A percentile compares a stretch with the other conserved stretches of the same genome.
Evolutionary conservation across 208 protist genomes (phyloP).

Genomic region (Leishmania mexicana): DNA sequence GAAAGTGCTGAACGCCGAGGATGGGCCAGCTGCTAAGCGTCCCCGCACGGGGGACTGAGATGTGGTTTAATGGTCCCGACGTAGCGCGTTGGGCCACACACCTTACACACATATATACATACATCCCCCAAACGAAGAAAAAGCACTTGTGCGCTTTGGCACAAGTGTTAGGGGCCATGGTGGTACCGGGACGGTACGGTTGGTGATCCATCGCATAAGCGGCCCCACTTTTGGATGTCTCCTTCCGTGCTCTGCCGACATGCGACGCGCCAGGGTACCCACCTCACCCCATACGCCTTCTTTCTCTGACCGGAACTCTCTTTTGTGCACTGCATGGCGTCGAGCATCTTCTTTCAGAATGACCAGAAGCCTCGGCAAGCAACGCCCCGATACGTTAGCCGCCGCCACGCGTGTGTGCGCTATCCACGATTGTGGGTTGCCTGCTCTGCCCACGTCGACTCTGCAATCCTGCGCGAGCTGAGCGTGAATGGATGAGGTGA

Average conservation of each 20-base stretch:
- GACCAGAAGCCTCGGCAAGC: background rate
- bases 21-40: constrained; percentile 9
- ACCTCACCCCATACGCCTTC: background rate
- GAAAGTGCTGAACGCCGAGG: constrained; percentile 26
- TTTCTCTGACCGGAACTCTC: background rate
- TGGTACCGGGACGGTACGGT: background rate
- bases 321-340: background rate
- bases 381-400: background rate
- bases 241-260: background rate
- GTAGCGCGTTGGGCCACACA: background rate
- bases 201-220: background rate
- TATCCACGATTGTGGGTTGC: background rate
- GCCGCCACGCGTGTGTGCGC: background rate
- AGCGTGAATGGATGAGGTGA: constrained; percentile 38
- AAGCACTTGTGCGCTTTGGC: background rate
- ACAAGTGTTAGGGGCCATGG: background rate
- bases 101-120: background rate
- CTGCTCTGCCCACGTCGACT: background rate
- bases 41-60: constrained; percentile 18
- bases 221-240: background rate
- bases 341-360: background rate
- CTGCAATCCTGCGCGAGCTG: background rate
- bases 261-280: background rate
- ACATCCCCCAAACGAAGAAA: background rate
- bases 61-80: background rate